Conservation (phyloP, 2,329 filamentous ascomycete species). For the Parastagonospora avenae region DNA sequence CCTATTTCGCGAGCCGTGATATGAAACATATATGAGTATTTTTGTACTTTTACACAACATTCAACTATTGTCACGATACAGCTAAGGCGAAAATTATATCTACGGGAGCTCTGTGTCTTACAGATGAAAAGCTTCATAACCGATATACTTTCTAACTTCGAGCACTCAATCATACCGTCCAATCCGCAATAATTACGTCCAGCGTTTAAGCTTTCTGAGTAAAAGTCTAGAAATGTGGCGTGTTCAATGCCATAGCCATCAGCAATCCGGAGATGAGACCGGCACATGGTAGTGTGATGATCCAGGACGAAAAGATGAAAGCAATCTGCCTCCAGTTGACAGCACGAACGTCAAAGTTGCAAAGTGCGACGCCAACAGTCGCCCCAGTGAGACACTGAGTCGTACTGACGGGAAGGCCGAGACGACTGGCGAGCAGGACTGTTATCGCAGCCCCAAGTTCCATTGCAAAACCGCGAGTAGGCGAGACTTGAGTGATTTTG, state of each 20-base stretch:
- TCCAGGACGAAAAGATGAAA: slow-evolving; percentile 68
- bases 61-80: too few species aligned
- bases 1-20: too few species aligned
- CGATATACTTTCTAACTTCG: too few species aligned
- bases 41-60: too few species aligned
- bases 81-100: too few species aligned
- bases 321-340: slow-evolving; percentile 73
- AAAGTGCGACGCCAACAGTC: slow-evolving; percentile 75
- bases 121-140: too few species aligned
- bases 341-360: slow-evolving; percentile 70
- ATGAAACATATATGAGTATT: too few species aligned
- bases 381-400: slow-evolving; percentile 73
- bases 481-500: slow-evolving; percentile 73
- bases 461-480: slow-evolving; percentile 66
- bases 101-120: too few species aligned
- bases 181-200: too few species aligned
- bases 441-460: slow-evolving; percentile 78
- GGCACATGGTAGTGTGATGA: slow-evolving; percentile 46
- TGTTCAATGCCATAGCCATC: slow-evolving; percentile 46
- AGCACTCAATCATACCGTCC: too few species aligned
- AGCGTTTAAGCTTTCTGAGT: too few species aligned
- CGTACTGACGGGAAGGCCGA: slow-evolving; percentile 72
- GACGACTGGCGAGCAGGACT: slow-evolving; percentile 75
- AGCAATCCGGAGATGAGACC: slow-evolving; percentile 44
- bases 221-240: slow-evolving; percentile 40